Evolutionary conservation across 202 grass and related monocot genomes (phyloP).

Genomic region (Cymbopogon flexuosus): DNA sequence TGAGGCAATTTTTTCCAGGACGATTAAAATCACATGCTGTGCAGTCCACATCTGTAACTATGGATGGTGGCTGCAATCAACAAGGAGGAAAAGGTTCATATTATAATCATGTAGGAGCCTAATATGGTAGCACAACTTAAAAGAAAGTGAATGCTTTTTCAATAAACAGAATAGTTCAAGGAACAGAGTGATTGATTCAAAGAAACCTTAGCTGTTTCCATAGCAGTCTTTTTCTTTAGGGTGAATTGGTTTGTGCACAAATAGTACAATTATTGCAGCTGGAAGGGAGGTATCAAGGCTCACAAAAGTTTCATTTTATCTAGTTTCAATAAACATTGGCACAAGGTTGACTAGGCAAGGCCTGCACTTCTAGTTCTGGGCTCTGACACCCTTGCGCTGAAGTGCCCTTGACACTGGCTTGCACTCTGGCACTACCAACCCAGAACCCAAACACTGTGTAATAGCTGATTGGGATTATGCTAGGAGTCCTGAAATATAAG

Average conservation of each 20-base stretch:
- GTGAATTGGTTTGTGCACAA: not conserved
- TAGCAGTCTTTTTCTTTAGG: slow-evolving; percentile 16
- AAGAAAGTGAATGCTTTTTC: not conserved
- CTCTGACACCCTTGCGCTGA: not conserved
- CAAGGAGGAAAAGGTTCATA: slow-evolving; percentile 9
- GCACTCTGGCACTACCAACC: not conserved
- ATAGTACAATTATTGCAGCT: not conserved
- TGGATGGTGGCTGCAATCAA: slow-evolving; percentile 75
- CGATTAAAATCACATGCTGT: slow-evolving; percentile 98
- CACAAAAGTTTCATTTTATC: not conserved
- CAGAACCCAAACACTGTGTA: not conserved
- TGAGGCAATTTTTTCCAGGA: slow-evolving; percentile 91
- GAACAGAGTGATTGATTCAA: not conserved
- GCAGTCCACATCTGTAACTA: slow-evolving; percentile 95
- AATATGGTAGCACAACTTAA: not conserved
- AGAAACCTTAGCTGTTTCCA: not conserved
- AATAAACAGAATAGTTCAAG: slow-evolving; percentile 6
- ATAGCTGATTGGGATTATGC: not conserved
- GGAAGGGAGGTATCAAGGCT: not conserved
- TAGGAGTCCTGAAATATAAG: slow-evolving; percentile 5
- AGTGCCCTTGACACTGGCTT: not conserved
- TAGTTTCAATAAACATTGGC: not conserved
- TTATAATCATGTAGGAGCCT: slow-evolving; percentile 14
- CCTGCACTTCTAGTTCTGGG: not conserved
- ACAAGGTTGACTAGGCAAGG: not conserved